Percentiles rank a stretch among this genome's conserved stretches.
Conservation (phyloP, 2,329 filamentous ascomycete species). For the Xylogone sp. region DNA sequence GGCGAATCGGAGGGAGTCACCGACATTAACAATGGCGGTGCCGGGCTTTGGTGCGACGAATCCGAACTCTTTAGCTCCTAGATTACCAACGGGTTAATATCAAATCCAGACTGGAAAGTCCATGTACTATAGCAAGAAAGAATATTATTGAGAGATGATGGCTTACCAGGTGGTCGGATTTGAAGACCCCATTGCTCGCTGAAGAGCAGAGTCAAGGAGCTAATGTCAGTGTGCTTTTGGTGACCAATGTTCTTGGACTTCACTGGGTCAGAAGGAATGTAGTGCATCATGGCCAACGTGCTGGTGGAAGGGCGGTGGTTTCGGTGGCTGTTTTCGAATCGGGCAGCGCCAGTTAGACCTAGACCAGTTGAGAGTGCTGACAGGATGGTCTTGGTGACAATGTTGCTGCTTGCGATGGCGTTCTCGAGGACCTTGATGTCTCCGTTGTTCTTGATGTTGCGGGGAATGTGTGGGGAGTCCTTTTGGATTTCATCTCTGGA, state of each 20-base stretch:
- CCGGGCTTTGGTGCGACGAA: constrained; percentile 50
- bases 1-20: constrained; percentile 54
- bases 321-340: constrained; percentile 49
- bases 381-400: constrained; percentile 38
- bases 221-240: constrained; percentile 56
- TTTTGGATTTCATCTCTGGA: constrained; percentile 47
- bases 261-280: constrained; percentile 41
- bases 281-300: constrained; percentile 53
- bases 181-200: constrained; percentile 55
- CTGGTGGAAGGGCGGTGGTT: constrained; percentile 45
- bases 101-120: not conserved
- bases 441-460: constrained; percentile 43
- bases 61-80: constrained; percentile 42
- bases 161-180: constrained; percentile 40
- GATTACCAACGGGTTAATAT: not conserved
- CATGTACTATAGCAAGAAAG: not conserved
- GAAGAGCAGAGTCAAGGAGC: constrained; percentile 52
- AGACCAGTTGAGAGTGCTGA: constrained; percentile 43
- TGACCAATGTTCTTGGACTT: constrained; percentile 43
- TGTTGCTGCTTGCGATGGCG: constrained; percentile 46
- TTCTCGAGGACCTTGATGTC: constrained; percentile 46
- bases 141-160: not conserved
- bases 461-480: constrained; percentile 41
- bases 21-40: constrained; percentile 53
- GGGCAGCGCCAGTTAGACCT: constrained; percentile 38